phyloP scores from a whole-genome alignment of 768 basidiomycete genomes.

The Boletellus ananas region DNA sequence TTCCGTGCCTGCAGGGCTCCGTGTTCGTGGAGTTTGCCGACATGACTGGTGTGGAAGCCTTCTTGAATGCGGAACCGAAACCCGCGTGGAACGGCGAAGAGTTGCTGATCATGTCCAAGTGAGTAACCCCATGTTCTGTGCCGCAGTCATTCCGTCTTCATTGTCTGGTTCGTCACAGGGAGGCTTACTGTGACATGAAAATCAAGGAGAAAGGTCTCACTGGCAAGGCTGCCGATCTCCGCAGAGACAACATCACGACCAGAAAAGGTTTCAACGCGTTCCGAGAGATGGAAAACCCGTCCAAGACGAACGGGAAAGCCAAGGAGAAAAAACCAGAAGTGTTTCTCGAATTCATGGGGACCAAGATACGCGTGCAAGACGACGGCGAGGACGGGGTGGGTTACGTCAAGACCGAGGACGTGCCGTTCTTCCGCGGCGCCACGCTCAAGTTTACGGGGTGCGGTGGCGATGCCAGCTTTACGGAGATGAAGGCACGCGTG shows the following conservation, averaged over 20 bases:
- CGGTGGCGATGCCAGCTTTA: conserved; percentile 58
- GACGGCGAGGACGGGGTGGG: conserved; percentile 48
- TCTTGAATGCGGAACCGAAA: conserved; percentile 79
- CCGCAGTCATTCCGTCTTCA: background rate
- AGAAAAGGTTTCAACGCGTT: conserved; percentile 77
- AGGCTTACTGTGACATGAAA: conserved; percentile 92
- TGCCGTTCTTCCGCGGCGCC: conserved; percentile 42
- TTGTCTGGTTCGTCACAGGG: conserved; percentile 39
- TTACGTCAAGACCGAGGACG: conserved; percentile 41
- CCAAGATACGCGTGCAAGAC: conserved; percentile 56
- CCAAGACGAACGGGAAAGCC: conserved; percentile 34
- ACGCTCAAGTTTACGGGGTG: conserved; percentile 48
- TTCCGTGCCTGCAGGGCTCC: conserved; percentile 58
- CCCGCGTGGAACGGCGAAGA: conserved; percentile 75
- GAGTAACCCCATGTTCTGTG: conserved; percentile 20
- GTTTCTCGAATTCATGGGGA: conserved; percentile 72
- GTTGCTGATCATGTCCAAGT: conserved; percentile 88
- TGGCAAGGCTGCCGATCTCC: conserved; percentile 61
- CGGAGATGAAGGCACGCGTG: conserved; percentile 48
- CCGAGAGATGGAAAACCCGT: conserved; percentile 50
- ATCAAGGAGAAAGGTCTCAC: conserved; percentile 89
- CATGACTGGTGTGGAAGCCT: conserved; percentile 60
- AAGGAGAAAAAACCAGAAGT: conserved; percentile 51
- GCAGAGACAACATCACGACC: conserved; percentile 48
- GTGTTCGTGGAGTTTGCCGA: conserved; percentile 91